Evolutionary conservation across 2,329 filamentous ascomycete species (phyloP).

Genomic region (Colletotrichum sp.): DNA sequence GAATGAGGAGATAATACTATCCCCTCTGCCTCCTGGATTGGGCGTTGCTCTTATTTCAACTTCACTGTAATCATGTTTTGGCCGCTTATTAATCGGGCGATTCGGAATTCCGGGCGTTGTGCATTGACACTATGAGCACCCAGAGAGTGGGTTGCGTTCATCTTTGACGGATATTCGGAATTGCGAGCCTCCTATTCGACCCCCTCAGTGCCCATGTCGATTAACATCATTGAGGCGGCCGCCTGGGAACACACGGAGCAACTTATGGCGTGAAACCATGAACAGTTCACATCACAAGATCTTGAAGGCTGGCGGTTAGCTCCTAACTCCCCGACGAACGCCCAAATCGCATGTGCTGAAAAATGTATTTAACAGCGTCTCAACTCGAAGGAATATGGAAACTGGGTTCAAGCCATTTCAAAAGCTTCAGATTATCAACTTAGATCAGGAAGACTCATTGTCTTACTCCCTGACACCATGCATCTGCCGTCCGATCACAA

Average conservation of each 20-base stretch:
- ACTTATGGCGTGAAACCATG: neutral
- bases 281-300: neutral
- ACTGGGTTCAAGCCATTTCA: too few relatives aligned
- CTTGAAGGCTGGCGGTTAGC: neutral
- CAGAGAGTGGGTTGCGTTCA: neutral
- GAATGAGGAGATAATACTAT: neutral
- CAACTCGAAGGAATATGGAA: neutral
- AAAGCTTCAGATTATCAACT: too few relatives aligned
- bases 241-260: neutral
- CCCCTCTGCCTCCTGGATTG: accelerated
- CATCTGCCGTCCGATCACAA: neutral
- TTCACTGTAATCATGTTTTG: neutral
- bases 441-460: too few relatives aligned
- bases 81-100: neutral
- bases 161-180: neutral
- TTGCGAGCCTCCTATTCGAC: neutral
- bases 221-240: neutral
- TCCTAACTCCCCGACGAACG: neutral
- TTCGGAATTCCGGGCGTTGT: neutral
- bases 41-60: neutral
- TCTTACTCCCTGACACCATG: neutral
- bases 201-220: neutral
- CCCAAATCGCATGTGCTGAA: neutral
- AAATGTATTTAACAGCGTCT: neutral
- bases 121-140: neutral